These are phyloP conservation scores for Chloris gayana DNA, from an alignment of 176 grass and related monocot genomes.

Conservation along the genomic window DNA sequence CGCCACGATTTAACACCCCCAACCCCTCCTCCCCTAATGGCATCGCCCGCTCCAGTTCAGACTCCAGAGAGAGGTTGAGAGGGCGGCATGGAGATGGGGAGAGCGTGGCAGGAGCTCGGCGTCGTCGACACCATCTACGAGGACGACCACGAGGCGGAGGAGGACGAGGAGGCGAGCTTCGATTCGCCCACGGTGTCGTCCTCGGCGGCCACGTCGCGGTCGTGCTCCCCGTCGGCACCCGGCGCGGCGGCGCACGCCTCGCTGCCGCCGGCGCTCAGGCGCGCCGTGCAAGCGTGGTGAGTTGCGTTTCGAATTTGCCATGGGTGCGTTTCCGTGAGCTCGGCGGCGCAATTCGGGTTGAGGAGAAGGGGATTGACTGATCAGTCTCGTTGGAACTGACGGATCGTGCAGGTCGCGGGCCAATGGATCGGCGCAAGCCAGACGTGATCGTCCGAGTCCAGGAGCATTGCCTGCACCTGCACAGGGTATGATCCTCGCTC, in stretches of 20 bases:
- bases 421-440: constrained; percentile 56
- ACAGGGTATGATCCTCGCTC: constrained; percentile 57
- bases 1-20: constrained; percentile 54
- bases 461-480: constrained; percentile 63
- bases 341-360: background rate
- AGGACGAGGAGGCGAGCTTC: constrained; percentile 55
- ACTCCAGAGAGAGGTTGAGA: background rate
- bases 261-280: constrained; percentile 52
- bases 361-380: background rate
- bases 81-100: constrained; percentile 55
- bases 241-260: background rate
- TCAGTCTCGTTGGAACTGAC: background rate
- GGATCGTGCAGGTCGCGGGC: constrained; percentile 52
- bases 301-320: background rate
- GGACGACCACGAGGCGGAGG: constrained; percentile 72
- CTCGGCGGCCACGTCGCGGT: constrained; percentile 31
- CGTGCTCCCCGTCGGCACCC: constrained; percentile 29
- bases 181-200: constrained; percentile 57
- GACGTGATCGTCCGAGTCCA: constrained; percentile 78
- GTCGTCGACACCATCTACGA: constrained; percentile 98
- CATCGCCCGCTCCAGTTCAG: constrained; percentile 22
- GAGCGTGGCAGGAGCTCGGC: constrained; percentile 76
- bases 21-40: background rate
- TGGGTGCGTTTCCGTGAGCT: background rate
- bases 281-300: constrained; percentile 64